phyloP scores from a whole-genome alignment of 2,329 filamentous ascomycete genomes.

The Macrophomina pseudophaseolina region DNA sequence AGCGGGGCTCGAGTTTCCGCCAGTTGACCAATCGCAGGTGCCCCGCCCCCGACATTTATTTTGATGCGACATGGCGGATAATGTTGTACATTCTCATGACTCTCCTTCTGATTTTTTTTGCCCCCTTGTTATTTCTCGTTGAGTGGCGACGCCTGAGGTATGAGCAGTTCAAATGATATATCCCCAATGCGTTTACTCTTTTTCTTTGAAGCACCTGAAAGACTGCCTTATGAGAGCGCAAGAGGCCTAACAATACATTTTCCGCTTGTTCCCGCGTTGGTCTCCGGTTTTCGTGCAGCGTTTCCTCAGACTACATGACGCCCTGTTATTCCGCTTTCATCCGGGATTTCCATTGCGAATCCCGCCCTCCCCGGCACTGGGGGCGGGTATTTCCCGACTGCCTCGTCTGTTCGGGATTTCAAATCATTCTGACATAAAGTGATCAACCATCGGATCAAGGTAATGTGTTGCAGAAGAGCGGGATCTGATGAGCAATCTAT shows the following conservation, averaged over 20 bases:
- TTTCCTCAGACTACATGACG: background rate
- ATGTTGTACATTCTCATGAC: constrained; percentile 22
- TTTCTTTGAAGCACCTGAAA: constrained; percentile 1
- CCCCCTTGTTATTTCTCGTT: background rate
- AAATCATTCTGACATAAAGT: too few relatives aligned
- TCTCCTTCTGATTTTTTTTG: background rate
- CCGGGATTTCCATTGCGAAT: too few relatives aligned
- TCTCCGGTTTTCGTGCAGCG: background rate
- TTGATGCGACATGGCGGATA: constrained; percentile 6
- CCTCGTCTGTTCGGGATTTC: too few relatives aligned
- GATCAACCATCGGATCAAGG: too few relatives aligned
- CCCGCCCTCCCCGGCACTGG: too few relatives aligned
- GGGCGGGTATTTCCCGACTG: too few relatives aligned
- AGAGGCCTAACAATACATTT: background rate
- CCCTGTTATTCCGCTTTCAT: background rate
- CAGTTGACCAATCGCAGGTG: constrained; percentile 24
- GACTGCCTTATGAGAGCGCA: background rate
- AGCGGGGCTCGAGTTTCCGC: background rate
- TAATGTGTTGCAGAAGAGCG: too few relatives aligned
- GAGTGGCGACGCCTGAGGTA: constrained; percentile 17
- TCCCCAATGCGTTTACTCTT: constrained; percentile 18
- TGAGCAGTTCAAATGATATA: constrained; percentile 22
- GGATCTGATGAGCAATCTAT: too few relatives aligned
- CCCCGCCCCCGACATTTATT: background rate
- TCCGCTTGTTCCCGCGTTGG: background rate